Base-by-base conservation (phyloP, 495 filamentous ascomycete species). In the Parmelia sp. region DNA sequence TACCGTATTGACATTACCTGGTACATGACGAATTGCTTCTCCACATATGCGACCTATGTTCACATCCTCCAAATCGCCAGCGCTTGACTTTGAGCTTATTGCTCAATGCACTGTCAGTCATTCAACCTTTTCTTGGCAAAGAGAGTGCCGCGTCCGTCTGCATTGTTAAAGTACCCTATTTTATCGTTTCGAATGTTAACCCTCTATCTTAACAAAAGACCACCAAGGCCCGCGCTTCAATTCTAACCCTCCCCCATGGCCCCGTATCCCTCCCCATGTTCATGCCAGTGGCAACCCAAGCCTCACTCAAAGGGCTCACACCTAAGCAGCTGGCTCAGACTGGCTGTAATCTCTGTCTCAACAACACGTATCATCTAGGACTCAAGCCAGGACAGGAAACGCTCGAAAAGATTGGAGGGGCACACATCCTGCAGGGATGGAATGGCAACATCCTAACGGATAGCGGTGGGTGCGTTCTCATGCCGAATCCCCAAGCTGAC, bases 201-300 rank as follows among this genome's bases (percentile, higher is more conserved):
- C 15, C 17, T 57, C 51, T 11, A 44, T 31, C 23, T 55, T 42
- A 47, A 47, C 10, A 57, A 27, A 73, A 98, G 94, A 93, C 89
- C 51, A 97, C 94, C 4, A 92, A 93, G 82, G 94, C 94, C 17
- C 88, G 94, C 66, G 94, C 94, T n/a, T 90, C 92, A 61, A 85
- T 86, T 61, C 83, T 99, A 56, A 85, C 86, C 17, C 86, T 99
- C 2, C 94, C 94, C 42, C 95, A 97, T 84, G 94, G 94, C 69
- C 81, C 88, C 0, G 92, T 97, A 19, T 82, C 88, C 59, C 82
- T 97, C 15, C 94, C 94, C 3, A 85, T 97, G 29, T 99, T 97
- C 75, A 97, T 97, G 92, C 94, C 94, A 23, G 94, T 97, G 36
- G 94, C 95, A 23, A 97, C 94, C n/a, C 94, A 99, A 75, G 94